Percentiles rank a stretch among this genome's conserved stretches.
phyloP scores from a whole-genome alignment of 306 rosid genomes.

The Oemleria cerasiformis region DNA sequence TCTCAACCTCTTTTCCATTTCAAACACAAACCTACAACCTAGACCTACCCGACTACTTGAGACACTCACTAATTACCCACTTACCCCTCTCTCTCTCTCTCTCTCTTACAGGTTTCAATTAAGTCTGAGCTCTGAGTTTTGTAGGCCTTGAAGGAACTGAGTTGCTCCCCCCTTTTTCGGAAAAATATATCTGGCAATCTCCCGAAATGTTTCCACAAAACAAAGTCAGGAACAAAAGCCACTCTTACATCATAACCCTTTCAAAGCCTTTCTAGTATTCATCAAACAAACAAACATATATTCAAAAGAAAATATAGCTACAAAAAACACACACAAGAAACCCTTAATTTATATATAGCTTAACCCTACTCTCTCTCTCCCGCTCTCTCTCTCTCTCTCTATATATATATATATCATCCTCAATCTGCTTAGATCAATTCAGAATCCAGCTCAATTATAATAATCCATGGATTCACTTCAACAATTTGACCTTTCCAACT shows the following conservation, averaged over 20 bases:
- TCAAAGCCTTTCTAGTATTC: conserved; percentile 53
- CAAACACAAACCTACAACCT: conserved; percentile 35
- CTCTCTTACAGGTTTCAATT: neutral
- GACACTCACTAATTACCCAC: conserved; percentile 12
- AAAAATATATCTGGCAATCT: conserved; percentile 17
- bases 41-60: conserved; percentile 28
- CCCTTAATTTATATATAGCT: neutral
- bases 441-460: neutral
- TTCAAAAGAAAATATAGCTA: conserved; percentile 20
- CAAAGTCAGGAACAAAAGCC: conserved; percentile 32
- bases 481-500: conserved; percentile 40
- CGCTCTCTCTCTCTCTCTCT: neutral
- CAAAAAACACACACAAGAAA: neutral
- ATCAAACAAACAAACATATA: conserved; percentile 48
- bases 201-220: conserved; percentile 26
- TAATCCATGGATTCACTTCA: conserved; percentile 50
- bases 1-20: conserved; percentile 50
- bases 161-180: conserved; percentile 35
- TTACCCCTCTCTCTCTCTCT: conserved; percentile 19
- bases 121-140: no score
- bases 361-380: neutral
- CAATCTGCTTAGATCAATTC: neutral
- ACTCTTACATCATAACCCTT: conserved; percentile 26
- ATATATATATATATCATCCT: neutral
- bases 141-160: conserved; percentile 14